Evolutionary conservation across 179 eudicot species (phyloP), one percentile per base, ranked within the genome.

Genomic region (Silene coronaria): DNA sequence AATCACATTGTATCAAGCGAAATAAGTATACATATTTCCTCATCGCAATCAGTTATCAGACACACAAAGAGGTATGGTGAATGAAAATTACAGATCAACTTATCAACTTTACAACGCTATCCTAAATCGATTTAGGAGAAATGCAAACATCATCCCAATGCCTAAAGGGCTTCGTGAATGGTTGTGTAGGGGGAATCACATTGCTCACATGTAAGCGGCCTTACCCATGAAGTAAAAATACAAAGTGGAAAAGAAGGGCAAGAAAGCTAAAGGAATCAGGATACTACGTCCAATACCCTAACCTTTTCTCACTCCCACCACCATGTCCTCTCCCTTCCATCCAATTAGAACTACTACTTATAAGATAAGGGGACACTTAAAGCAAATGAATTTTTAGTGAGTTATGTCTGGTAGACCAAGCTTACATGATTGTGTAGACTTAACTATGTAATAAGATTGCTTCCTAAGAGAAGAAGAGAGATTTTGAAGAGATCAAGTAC

Each of bases 401-500:
- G 51, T 57, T 16, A 68, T 76, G 23, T 67, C 36, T 73, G 61
- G 9, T 9, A 69, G 55, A 67, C 11, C 28, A 51, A 70, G 3
- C 46, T 34, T 70, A 38, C 21, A 60, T 17, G 24, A 17, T 55
- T 70, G 55, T 4, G 2, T 12, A 6, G 24, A 38, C 28, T 17
- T n/a, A 57, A 26, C 34, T 21, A 21, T 45, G 76, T n/a, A 55
- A 67, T 42, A 57, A 55, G 63, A 22, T 42, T 53, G 59, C 9
- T 1, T 69, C 51, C 26, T n/a, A 36, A 70, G 32, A 48, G 11
- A 23, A 34, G 61, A 70, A 16, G 57, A 46, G 30, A 38, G 51
- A 67, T 75, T n/a, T 57, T 48, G 6, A 14, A 36, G 21, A n/a
- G 12, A 53, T 53, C 22, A 21, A 71, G 63, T 83, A 93, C 99